Evolutionary conservation across 805 yeast genomes (phyloP), one percentile per base, ranked within the genome.

Genomic region (Wickerhamiella occidentalis): DNA sequence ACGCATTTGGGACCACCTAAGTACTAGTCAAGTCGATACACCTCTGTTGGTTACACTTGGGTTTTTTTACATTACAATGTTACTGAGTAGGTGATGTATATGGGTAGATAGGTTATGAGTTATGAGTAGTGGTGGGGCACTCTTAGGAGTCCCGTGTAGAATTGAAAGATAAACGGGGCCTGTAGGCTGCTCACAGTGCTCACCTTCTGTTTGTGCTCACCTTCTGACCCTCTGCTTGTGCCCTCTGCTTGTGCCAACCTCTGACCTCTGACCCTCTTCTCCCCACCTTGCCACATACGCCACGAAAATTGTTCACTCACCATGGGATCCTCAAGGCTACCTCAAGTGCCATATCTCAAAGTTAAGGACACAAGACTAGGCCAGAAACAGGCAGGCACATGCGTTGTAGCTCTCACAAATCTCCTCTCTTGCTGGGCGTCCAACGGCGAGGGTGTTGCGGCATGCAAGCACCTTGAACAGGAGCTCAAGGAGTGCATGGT

Each of bases 361-460:
- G 52, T 50, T 28, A 50, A 52, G 49, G 48, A 45, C 47, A 37
- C 51, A 13, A 30, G 48, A 23, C 15, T 44, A 13, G 47, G 47
- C 42, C 50, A 52, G 50, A 25, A 37, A 8, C 37, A 33, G 6
- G 23, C 47, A 3, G 59, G 55, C 57, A 79, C 85, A 51, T 87
- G 96, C 65, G 65, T 79, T 52, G 86, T 85, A 50, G 68, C 82
- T 55, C 84, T 88, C 88, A 80, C 92, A 1, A 80, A 85, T 44
- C 72, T 88, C 64, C 70, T 88, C 57, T 85, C 83, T 72, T 88
- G 97, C 69, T 88, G 97, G 97, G 94, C 96, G 2, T 84, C 96
- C 21, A 84, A 85, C 67, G 90, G 94, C 45, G 94, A 86, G 65
- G 88, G 92, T 52, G 70, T 81, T 19, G 68, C 73, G 9, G 73